These are phyloP conservation scores for Colletotrichum liriopes DNA, from an alignment of 2,329 filamentous ascomycete genomes.

Conservation along the genomic window DNA sequence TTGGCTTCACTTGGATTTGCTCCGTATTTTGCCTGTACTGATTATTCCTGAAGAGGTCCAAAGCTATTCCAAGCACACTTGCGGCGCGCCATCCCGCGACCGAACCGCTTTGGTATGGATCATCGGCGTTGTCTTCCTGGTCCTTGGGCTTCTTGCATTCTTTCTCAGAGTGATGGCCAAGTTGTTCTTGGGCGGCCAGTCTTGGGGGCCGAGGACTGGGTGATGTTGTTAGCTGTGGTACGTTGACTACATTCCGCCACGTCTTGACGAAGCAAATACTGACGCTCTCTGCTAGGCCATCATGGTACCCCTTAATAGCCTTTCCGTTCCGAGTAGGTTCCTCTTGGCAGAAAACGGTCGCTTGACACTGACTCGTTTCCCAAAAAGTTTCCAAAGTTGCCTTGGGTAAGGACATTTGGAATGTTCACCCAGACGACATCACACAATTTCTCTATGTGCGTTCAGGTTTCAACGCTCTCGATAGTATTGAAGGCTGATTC, in stretches of 20 bases:
- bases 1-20: neutral
- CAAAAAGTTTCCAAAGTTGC: constrained; percentile 47
- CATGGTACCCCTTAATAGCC: constrained; percentile 34
- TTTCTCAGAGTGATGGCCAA: constrained; percentile 49
- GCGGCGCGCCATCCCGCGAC: constrained; percentile 48
- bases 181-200: constrained; percentile 46
- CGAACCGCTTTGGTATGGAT: constrained; percentile 47
- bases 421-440: constrained; percentile 47
- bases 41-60: constrained; percentile 14
- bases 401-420: constrained; percentile 58
- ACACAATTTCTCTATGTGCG: constrained; percentile 51
- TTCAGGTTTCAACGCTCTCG: accelerated
- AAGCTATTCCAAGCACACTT: constrained; percentile 48
- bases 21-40: neutral
- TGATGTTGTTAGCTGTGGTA: constrained; percentile 54
- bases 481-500: neutral
- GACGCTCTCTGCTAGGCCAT: constrained; percentile 26
- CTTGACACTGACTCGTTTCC: constrained; percentile 43
- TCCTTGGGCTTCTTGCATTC: constrained; percentile 50
- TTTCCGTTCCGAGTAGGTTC: constrained; percentile 25
- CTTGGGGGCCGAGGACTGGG: constrained; percentile 58
- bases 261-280: constrained; percentile 1
- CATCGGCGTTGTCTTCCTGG: constrained; percentile 48
- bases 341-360: neutral
- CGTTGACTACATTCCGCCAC: constrained; percentile 20